Evolutionary conservation across 2,329 filamentous ascomycete genomes (phyloP).

Genomic region (Malbranchea zuffiana): DNA sequence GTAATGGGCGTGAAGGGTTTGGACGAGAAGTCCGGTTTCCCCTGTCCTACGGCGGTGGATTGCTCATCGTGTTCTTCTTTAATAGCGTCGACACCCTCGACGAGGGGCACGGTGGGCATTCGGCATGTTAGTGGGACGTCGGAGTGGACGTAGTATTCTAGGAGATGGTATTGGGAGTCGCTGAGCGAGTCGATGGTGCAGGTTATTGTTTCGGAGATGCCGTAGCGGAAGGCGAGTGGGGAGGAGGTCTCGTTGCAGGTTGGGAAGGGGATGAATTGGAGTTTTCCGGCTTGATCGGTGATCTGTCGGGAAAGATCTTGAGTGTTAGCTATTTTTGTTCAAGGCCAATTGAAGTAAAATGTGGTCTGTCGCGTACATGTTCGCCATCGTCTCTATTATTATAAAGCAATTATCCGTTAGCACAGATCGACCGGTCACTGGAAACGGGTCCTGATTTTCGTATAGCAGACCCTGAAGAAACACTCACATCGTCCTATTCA

Average conservation of each 20-base stretch:
- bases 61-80: not conserved
- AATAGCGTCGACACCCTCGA: conserved; percentile 33
- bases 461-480: not conserved
- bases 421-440: no score
- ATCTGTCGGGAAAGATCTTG: conserved; percentile 6
- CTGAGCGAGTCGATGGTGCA: conserved; percentile 43
- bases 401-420: conserved; percentile 6
- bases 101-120: conserved; percentile 52
- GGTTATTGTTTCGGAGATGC: conserved; percentile 52
- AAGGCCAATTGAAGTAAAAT: not conserved
- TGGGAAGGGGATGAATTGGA: conserved; percentile 87
- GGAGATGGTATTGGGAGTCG: conserved; percentile 44
- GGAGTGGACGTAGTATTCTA: conserved; percentile 91
- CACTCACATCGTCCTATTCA: conserved; percentile 42
- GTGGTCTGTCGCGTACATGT: conserved; percentile 41
- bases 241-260: conserved; percentile 76
- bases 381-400: conserved; percentile 66
- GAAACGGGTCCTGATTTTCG: no score
- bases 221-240: conserved; percentile 78
- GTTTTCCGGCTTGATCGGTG: conserved; percentile 58
- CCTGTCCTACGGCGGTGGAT: conserved; percentile 12
- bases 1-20: conserved; percentile 69
- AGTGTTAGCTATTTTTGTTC: no score
- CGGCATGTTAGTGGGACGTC: conserved; percentile 89
- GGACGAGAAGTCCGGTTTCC: conserved; percentile 18